Evolutionary conservation across 1,284 basidiomycete species (phyloP).

Genomic region (Boletus subluridellus): DNA sequence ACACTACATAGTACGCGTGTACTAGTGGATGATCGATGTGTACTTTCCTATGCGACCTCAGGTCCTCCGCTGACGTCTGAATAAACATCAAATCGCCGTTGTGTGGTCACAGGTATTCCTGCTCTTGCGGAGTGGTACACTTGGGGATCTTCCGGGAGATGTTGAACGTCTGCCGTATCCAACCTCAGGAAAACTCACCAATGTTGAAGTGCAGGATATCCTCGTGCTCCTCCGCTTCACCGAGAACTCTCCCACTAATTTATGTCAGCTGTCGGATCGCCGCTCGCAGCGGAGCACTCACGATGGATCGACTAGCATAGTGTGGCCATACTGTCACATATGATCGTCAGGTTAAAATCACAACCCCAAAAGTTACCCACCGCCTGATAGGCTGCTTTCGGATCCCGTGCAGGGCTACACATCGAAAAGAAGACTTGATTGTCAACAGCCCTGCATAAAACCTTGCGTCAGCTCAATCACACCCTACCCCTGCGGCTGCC

Average conservation of each 20-base stretch:
- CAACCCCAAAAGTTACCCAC: conserved; percentile 44
- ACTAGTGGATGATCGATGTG: background rate
- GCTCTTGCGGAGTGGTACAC: conserved; percentile 65
- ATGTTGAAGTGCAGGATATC: conserved; percentile 79
- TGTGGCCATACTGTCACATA: conserved; percentile 78
- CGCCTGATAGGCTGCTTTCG: conserved; percentile 80
- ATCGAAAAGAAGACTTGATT: conserved; percentile 95
- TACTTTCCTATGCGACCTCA: background rate
- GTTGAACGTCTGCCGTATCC: background rate
- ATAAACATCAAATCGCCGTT: conserved; percentile 92
- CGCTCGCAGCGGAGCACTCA: conserved; percentile 37
- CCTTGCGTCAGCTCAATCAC: conserved; percentile 9
- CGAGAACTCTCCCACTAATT: conserved; percentile 73
- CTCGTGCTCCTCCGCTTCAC: conserved; percentile 77
- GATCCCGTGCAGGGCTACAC: conserved; percentile 92
- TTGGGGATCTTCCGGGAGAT: conserved; percentile 59
- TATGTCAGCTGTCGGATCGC: conserved; percentile 8
- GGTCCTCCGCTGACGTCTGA: conserved; percentile 54
- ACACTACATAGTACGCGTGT: background rate
- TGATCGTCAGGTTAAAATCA: conserved; percentile 1
- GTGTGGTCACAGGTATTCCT: conserved; percentile 84
- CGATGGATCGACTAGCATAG: conserved; percentile 87
- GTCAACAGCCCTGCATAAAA: conserved; percentile 73
- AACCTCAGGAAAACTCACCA: conserved; percentile 49
- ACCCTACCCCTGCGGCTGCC: conserved; percentile 23